phyloP scores from a whole-genome alignment of 2,329 filamentous ascomycete species.

The Immersiporthe knoxdaviesiana region DNA sequence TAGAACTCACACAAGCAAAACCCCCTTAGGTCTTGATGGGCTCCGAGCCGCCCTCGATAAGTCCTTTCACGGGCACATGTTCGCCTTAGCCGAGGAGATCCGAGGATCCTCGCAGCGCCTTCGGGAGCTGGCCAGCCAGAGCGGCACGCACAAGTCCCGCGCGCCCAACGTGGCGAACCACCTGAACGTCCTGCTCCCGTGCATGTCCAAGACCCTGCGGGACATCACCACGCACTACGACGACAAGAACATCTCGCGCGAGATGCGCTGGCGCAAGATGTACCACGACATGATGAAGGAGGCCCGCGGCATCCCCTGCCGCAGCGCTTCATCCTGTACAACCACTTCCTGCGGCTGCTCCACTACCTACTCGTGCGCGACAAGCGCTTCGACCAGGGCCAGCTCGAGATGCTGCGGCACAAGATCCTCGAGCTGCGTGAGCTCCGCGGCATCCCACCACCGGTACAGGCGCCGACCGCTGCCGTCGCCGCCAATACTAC shows the following conservation, averaged over 20 bases:
- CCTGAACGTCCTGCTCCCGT: conserved; percentile 60
- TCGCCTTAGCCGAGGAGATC: conserved; percentile 52
- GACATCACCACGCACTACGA: conserved; percentile 59
- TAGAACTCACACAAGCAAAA: background rate
- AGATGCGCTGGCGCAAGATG: conserved; percentile 62
- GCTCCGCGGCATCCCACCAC: conserved; percentile 49
- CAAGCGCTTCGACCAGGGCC: conserved; percentile 57
- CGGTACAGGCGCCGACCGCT: conserved; percentile 9
- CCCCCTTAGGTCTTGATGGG: conserved; percentile 47
- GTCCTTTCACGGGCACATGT: conserved; percentile 51
- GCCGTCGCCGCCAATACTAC: background rate
- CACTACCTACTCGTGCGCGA: conserved; percentile 57
- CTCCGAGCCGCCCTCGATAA: conserved; percentile 51
- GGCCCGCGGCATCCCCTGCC: conserved; percentile 54
- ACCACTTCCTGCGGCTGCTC: conserved; percentile 55
- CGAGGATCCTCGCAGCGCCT: conserved; percentile 49
- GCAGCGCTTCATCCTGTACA: conserved; percentile 59
- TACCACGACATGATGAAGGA: conserved; percentile 59
- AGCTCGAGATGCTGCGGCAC: conserved; percentile 52
- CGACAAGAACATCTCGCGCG: conserved; percentile 50
- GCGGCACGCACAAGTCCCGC: conserved; percentile 54
- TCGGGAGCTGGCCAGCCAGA: conserved; percentile 58
- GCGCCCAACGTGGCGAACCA: conserved; percentile 57
- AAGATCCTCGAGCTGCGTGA: conserved; percentile 57
- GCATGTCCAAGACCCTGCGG: conserved; percentile 53